Percentiles rank a stretch among this genome's conserved stretches.
Conservation (phyloP, 257 asterid species). For the Solanum chmielewskii region DNA sequence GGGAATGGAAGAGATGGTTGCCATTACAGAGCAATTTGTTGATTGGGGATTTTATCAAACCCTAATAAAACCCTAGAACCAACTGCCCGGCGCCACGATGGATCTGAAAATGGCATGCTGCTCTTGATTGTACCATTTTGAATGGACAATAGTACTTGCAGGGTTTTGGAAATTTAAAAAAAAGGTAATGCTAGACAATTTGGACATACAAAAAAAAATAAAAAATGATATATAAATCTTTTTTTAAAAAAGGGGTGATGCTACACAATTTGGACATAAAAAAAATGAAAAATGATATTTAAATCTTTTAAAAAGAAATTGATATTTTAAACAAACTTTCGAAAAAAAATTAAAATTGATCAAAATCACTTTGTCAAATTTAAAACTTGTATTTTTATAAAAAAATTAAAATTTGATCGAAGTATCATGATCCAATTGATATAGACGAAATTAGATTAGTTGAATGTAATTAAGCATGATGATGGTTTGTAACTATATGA, state of each 20-base stretch:
- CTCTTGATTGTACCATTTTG: neutral
- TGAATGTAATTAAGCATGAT: neutral
- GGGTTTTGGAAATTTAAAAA: neutral
- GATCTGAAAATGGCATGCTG: neutral
- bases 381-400: no score
- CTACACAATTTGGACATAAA: no score
- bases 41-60: neutral
- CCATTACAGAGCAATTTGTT: neutral
- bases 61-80: constrained; percentile 40
- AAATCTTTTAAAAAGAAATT: neutral
- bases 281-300: no score
- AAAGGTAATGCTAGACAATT: neutral
- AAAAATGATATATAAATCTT: no score
- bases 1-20: neutral
- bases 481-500: neutral
- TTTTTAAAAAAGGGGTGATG: no score
- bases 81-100: neutral
- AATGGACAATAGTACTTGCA: neutral
- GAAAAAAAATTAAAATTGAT: neutral
- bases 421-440: neutral
- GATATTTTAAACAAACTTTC: neutral
- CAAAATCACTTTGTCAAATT: no score
- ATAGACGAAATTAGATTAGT: neutral
- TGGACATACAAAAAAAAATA: neutral
- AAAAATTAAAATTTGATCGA: neutral